Conservation (phyloP, 1,284 basidiomycete genomes). For the Ustilago nuda region DNA sequence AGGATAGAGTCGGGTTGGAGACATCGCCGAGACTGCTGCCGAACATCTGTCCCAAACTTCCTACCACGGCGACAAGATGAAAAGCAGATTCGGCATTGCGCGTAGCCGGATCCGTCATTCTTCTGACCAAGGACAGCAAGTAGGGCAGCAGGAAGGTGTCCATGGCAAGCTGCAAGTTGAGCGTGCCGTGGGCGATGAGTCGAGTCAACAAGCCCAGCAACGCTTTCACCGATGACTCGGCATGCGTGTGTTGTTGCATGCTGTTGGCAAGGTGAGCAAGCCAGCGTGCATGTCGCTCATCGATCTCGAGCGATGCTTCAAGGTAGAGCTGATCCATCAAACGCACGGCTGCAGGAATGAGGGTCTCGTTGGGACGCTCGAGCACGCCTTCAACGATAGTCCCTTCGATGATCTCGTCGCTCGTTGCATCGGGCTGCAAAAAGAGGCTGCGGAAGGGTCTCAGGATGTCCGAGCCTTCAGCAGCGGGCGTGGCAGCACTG, state of each 20-base stretch:
- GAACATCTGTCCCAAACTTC: constrained; percentile 29
- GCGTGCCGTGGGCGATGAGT: constrained; percentile 40
- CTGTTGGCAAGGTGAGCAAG: constrained; percentile 29
- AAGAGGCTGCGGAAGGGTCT: constrained; percentile 37
- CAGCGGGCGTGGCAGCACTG: constrained; percentile 12
- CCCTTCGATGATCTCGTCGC: constrained; percentile 47
- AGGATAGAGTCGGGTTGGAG: background rate
- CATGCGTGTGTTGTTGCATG: constrained; percentile 22
- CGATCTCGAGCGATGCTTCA: constrained; percentile 51
- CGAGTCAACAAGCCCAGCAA: constrained; percentile 24
- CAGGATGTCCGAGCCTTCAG: constrained; percentile 32
- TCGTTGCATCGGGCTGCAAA: constrained; percentile 33
- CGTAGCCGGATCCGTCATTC: constrained; percentile 39
- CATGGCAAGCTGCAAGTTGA: constrained; percentile 46
- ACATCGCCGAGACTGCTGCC: constrained; percentile 23
- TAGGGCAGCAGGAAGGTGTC: constrained; percentile 38
- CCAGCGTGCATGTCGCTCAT: constrained; percentile 50
- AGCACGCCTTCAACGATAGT: constrained; percentile 42
- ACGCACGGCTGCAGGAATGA: constrained; percentile 30
- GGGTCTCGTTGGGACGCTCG: constrained; percentile 5
- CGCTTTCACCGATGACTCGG: constrained; percentile 12
- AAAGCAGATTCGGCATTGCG: constrained; percentile 18
- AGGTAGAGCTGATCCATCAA: constrained; percentile 51
- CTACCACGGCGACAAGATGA: constrained; percentile 19
- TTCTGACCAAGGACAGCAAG: constrained; percentile 16